These are phyloP conservation scores for Penicillium thymicola DNA, from an alignment of 2,329 filamentous ascomycete species.

Conservation along the genomic window DNA sequence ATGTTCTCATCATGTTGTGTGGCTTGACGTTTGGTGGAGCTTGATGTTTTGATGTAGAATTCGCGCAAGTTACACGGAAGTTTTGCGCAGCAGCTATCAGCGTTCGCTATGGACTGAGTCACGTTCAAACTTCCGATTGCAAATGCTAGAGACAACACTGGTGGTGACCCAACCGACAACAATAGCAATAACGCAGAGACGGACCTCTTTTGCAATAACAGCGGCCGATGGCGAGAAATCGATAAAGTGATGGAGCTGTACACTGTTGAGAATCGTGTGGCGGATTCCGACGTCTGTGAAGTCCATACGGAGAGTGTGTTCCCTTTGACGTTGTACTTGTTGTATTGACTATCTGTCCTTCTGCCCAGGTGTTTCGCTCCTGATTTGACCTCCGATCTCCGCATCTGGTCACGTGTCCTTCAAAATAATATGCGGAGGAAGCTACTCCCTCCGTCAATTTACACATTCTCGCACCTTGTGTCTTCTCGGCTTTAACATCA, in stretches of 20 bases:
- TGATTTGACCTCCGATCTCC: slow-evolving; percentile 28
- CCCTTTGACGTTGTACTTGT: slow-evolving; percentile 1
- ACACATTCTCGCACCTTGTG: not conserved
- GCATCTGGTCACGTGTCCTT: slow-evolving; percentile 18
- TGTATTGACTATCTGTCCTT: slow-evolving; percentile 25
- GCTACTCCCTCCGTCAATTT: not conserved
- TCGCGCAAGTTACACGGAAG: not conserved
- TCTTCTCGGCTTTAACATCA: slow-evolving; percentile 3
- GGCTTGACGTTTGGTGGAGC: slow-evolving; percentile 1
- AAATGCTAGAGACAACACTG: slow-evolving; percentile 36
- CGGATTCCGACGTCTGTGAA: slow-evolving; percentile 44
- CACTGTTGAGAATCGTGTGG: slow-evolving; percentile 43
- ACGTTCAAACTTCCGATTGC: slow-evolving; percentile 18
- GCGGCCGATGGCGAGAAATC: slow-evolving; percentile 51
- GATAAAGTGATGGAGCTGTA: slow-evolving; percentile 51
- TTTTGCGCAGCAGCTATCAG: slow-evolving; percentile 4
- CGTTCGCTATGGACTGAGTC: slow-evolving; percentile 9
- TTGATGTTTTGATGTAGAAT: not conserved
- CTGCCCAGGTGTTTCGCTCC: slow-evolving; percentile 11
- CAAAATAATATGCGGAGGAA: slow-evolving; percentile 13
- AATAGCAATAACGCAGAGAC: slow-evolving; percentile 49
- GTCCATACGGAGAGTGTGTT: slow-evolving; percentile 30
- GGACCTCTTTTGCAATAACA: slow-evolving; percentile 50
- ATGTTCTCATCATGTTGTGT: slow-evolving; percentile 39
- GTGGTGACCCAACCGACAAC: slow-evolving; percentile 48